Conservation (phyloP, 2,329 filamentous ascomycete genomes). For the Helicocarpus griseus region DNA sequence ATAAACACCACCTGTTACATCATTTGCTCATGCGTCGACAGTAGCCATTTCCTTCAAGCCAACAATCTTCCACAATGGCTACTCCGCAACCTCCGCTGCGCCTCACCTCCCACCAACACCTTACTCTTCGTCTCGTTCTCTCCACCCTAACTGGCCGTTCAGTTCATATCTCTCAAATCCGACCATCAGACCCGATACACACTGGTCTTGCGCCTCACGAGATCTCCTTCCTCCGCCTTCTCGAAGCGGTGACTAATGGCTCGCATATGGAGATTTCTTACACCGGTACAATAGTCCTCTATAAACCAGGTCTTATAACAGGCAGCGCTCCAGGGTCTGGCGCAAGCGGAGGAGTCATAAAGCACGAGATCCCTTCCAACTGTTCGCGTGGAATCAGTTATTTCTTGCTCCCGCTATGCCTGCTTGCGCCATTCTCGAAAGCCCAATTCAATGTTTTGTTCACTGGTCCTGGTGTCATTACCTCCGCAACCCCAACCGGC, state of each 20-base stretch:
- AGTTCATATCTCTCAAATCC: slow-evolving; percentile 88
- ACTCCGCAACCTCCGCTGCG: slow-evolving; percentile 47
- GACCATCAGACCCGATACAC: slow-evolving; percentile 71
- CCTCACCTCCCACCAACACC: slow-evolving; percentile 75
- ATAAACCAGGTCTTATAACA: slow-evolving; percentile 84
- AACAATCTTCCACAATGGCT: slow-evolving; percentile 21
- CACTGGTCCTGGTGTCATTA: slow-evolving; percentile 85
- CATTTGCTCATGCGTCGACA: not conserved
- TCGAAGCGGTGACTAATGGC: slow-evolving; percentile 93
- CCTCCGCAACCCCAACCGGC: slow-evolving; percentile 68
- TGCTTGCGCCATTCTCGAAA: slow-evolving; percentile 90
- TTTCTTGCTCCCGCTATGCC: slow-evolving; percentile 79
- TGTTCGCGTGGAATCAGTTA: slow-evolving; percentile 79
- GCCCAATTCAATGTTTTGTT: slow-evolving; percentile 83
- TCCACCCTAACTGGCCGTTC: slow-evolving; percentile 84
- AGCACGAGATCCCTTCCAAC: slow-evolving; percentile 67
- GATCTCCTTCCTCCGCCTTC: slow-evolving; percentile 86
- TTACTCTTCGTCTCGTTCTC: slow-evolving; percentile 76
- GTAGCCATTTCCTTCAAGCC: not conserved
- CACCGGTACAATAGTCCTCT: slow-evolving; percentile 86
- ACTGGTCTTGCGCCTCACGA: slow-evolving; percentile 88
- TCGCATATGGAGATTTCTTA: slow-evolving; percentile 91
- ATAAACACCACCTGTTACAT: not conserved
- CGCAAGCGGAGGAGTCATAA: slow-evolving; percentile 63
- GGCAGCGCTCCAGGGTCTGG: slow-evolving; percentile 70